Evolutionary conservation across 2,329 filamentous ascomycete genomes (phyloP).

Genomic region (Orbilia quercus): DNA sequence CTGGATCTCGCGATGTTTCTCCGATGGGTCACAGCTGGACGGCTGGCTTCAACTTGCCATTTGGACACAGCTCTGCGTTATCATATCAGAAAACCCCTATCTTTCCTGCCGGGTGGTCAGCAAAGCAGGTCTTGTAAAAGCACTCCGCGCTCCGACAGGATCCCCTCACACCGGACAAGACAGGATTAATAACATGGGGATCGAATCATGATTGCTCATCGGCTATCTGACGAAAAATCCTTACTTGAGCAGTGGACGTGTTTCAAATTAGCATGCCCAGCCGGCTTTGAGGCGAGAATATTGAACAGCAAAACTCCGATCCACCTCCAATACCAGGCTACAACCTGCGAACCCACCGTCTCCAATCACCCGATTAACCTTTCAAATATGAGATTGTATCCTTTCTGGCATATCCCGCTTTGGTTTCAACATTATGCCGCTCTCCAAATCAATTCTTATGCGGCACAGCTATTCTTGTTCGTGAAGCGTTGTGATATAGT

Average conservation of each 20-base stretch:
- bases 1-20: slow-evolving; percentile 2
- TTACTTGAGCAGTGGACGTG: not conserved
- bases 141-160: slow-evolving; percentile 26
- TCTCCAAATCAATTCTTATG: too few relatives aligned
- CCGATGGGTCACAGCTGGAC: not conserved
- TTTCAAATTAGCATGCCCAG: not conserved
- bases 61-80: slow-evolving; percentile 10
- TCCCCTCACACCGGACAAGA: not conserved
- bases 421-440: too few relatives aligned
- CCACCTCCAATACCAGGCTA: too few relatives aligned
- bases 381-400: too few relatives aligned
- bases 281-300: not conserved
- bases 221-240: not conserved
- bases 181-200: slow-evolving; percentile 10
- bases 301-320: not conserved
- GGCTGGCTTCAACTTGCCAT: slow-evolving; percentile 17
- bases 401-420: too few relatives aligned
- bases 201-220: not conserved
- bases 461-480: too few relatives aligned
- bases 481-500: too few relatives aligned
- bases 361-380: too few relatives aligned
- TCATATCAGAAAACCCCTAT: not conserved
- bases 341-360: too few relatives aligned
- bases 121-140: not conserved
- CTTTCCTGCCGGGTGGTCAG: not conserved